Evolutionary conservation across 129 eudicot species (phyloP).

Genomic region (Mikania micrantha): DNA sequence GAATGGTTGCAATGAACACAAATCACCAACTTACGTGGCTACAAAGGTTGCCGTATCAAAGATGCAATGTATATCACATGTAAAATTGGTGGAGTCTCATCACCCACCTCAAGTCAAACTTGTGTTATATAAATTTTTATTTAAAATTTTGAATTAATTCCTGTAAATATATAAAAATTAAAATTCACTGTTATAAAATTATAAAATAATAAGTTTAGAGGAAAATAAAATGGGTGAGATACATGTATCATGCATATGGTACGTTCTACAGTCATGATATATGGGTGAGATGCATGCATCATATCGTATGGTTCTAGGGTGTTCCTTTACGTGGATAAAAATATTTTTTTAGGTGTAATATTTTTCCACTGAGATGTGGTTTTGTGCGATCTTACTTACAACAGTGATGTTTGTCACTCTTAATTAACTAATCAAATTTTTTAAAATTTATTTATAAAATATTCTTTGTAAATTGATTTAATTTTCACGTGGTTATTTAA

Average conservation of each 20-base stretch:
- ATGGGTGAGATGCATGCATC: no score
- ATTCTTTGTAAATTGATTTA: no score
- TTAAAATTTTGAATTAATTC: not conserved
- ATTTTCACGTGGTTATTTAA: no score
- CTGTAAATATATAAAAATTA: not conserved
- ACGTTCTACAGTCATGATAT: no score
- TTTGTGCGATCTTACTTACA: no score
- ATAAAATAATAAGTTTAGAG: not conserved
- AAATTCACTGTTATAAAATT: not conserved
- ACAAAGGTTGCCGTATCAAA: slow-evolving; percentile 3
- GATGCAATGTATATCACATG: not conserved
- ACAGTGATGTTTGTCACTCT: no score
- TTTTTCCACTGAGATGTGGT: no score
- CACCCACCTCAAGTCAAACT: not conserved
- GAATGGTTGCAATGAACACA: not conserved
- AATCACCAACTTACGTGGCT: slow-evolving; percentile 4
- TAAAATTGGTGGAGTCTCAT: slow-evolving; percentile 9
- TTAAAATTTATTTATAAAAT: no score
- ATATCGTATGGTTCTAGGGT: no score
- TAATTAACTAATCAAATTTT: no score
- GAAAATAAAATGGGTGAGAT: not conserved
- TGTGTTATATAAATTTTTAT: not conserved
- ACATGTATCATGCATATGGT: not conserved
- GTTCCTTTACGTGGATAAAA: no score
- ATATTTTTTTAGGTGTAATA: no score